Base-by-base conservation (phyloP, 139 green algal species). In the Chlamydomonas applanata region DNA sequence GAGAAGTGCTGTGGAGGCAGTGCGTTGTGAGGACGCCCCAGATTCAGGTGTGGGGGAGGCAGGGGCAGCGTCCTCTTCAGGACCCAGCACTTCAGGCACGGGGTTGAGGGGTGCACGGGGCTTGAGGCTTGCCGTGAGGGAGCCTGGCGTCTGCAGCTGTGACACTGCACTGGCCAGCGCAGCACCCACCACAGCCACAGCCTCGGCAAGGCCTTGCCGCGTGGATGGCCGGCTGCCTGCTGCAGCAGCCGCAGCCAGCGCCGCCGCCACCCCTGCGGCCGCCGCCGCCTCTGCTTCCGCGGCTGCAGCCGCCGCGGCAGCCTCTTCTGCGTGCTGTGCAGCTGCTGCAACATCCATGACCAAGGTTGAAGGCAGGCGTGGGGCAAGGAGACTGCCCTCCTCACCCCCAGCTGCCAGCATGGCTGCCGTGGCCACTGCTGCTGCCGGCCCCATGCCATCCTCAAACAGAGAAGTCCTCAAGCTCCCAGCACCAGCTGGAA, bases 201-300 rank as follows among this genome's bases (percentile, higher is more conserved):
- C 67, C 44, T 73, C 67, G 25, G 67, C 67, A n/a, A 73, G 27
- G 27, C 67, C 67, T 53, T 73, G 67, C 11, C 67, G 67, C 24
- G 67, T 73, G 45, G 67, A 46, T 2, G 67, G 67, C 45, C 67
- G 24, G 67, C 62, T 69, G 62, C 32, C 20, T 14, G 11, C 29
- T 20, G 11, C 2, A 35, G 13, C 36, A 16, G 45, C 9, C 35
- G 22, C 24, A n/a, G 20, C 25, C 30, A 14, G 29, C n/a, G 33
- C 53, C 27, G n/a, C 24, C 40, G 46, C 45, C 11, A 24, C 24
- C 29, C 24, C 1, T 2, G 60, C 46, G 13, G 72, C 30, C 45
- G 44, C 57, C 32, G 59, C 45, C 14, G 32, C 29, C 22, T 59
- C 24, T 34, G 67, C 68, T 36, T 35, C 19, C 63, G 36, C n/a